Conservation (phyloP, 2,329 filamentous ascomycete genomes). For the Rhinocladiella mackenziei region DNA sequence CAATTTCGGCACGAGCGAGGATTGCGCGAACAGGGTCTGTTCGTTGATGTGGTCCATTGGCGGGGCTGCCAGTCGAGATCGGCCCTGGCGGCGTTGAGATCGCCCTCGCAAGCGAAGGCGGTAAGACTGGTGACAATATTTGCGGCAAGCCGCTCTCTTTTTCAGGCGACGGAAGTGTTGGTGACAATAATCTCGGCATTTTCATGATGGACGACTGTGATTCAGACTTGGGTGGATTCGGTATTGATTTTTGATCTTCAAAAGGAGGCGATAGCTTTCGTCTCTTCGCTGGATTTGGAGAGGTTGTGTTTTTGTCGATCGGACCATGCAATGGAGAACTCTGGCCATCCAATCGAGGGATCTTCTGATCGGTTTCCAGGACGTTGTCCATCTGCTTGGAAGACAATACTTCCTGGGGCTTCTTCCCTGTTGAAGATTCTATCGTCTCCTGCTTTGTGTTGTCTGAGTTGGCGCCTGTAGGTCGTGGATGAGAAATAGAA, state of each 20-base stretch:
- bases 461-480: not conserved
- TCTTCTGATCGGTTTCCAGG: not conserved
- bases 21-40: slow-evolving; percentile 26
- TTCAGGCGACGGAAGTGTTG: slow-evolving; percentile 26
- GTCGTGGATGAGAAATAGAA: slow-evolving; percentile 4
- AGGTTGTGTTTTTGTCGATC: slow-evolving; percentile 20
- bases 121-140: slow-evolving; percentile 27
- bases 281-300: slow-evolving; percentile 38
- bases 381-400: not conserved
- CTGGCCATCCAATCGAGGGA: slow-evolving; percentile 7
- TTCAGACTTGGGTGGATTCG: slow-evolving; percentile 5
- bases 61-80: slow-evolving; percentile 16
- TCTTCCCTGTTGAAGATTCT: slow-evolving; percentile 1
- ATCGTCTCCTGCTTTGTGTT: not conserved
- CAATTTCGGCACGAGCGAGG: slow-evolving; percentile 19
- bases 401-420: slow-evolving; percentile 1
- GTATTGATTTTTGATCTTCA: slow-evolving; percentile 9
- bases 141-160: slow-evolving; percentile 22
- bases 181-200: slow-evolving; percentile 25
- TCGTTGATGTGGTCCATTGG: slow-evolving; percentile 13
- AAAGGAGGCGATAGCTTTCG: slow-evolving; percentile 36
- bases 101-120: slow-evolving; percentile 24
- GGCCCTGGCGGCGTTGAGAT: slow-evolving; percentile 16
- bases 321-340: slow-evolving; percentile 6
- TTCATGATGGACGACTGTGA: slow-evolving; percentile 14